Percentiles rank a stretch among this genome's conserved stretches.
phyloP scores from a whole-genome alignment of 495 filamentous ascomycete genomes.

The Neurospora sp. region DNA sequence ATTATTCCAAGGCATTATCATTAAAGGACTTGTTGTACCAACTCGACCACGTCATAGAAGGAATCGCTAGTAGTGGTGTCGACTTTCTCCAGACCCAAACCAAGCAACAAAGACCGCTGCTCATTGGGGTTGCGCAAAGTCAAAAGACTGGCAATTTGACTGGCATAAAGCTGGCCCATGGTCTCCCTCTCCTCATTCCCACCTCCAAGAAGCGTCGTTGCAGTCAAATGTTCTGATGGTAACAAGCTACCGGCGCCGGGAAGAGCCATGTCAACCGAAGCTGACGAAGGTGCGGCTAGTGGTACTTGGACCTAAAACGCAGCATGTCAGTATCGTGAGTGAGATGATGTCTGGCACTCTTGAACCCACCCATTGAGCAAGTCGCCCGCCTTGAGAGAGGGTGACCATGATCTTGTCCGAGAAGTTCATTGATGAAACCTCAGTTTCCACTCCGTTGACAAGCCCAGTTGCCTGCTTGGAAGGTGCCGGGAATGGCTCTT shows the following conservation, averaged over 20 bases:
- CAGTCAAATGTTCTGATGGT: slow-evolving; percentile 70
- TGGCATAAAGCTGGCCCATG: slow-evolving; percentile 75
- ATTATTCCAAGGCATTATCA: neutral
- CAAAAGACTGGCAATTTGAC: slow-evolving; percentile 77
- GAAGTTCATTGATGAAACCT: slow-evolving; percentile 62
- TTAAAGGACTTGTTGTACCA: slow-evolving; percentile 54
- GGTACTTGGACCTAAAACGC: slow-evolving; percentile 71
- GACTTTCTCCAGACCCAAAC: slow-evolving; percentile 61
- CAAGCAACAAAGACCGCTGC: slow-evolving; percentile 68
- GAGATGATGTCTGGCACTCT: neutral
- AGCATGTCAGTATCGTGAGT: neutral
- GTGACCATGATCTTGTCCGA: slow-evolving; percentile 90
- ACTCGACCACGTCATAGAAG: slow-evolving; percentile 75
- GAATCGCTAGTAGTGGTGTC: slow-evolving; percentile 51
- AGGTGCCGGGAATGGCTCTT: slow-evolving; percentile 62
- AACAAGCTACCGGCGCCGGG: slow-evolving; percentile 51
- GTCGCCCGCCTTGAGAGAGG: slow-evolving; percentile 71
- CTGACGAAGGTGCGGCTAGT: slow-evolving; percentile 56
- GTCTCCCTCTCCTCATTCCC: slow-evolving; percentile 70
- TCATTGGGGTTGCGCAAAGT: slow-evolving; percentile 63
- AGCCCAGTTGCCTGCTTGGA: slow-evolving; percentile 56
- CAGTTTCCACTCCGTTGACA: slow-evolving; percentile 60
- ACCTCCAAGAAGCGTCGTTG: slow-evolving; percentile 82
- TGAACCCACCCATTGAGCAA: slow-evolving; percentile 79
- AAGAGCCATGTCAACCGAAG: slow-evolving; percentile 43